These are phyloP conservation scores for Plectranthus barbatus DNA, from an alignment of 257 asterid genomes.

Conservation along the genomic window DNA sequence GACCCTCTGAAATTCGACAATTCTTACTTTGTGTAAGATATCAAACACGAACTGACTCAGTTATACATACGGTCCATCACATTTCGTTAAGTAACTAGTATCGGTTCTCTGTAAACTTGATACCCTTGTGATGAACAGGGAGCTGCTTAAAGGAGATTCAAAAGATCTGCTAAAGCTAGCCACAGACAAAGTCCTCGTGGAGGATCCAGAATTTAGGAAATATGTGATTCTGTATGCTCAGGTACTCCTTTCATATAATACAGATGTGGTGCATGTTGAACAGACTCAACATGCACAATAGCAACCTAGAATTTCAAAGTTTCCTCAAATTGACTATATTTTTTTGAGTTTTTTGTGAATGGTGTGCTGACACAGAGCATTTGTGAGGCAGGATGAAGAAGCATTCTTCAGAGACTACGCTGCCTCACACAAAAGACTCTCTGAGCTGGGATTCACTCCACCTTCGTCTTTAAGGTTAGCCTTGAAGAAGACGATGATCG, in stretches of 20 bases:
- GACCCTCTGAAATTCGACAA: conserved; percentile 85
- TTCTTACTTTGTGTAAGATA: conserved; percentile 65
- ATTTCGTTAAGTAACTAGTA: not conserved
- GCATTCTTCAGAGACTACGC: conserved; percentile 81
- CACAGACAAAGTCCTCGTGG: conserved; percentile 59
- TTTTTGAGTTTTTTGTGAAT: not conserved
- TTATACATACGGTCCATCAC: not conserved
- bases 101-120: not conserved
- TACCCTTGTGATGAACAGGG: conserved; percentile 31
- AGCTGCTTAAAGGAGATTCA: conserved; percentile 66
- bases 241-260: conserved; percentile 21
- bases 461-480: conserved; percentile 24
- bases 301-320: not conserved
- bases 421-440: conserved; percentile 76
- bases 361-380: not conserved
- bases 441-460: conserved; percentile 66
- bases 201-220: conserved; percentile 50
- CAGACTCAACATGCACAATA: not conserved
- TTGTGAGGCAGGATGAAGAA: conserved; percentile 60
- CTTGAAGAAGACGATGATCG: conserved; percentile 23
- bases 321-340: not conserved
- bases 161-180: conserved; percentile 67
- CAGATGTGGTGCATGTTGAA: no score
- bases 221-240: conserved; percentile 60
- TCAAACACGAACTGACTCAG: not conserved